phyloP scores from a whole-genome alignment of 2,329 filamentous ascomycete species.

The Ophiostoma sp. region DNA sequence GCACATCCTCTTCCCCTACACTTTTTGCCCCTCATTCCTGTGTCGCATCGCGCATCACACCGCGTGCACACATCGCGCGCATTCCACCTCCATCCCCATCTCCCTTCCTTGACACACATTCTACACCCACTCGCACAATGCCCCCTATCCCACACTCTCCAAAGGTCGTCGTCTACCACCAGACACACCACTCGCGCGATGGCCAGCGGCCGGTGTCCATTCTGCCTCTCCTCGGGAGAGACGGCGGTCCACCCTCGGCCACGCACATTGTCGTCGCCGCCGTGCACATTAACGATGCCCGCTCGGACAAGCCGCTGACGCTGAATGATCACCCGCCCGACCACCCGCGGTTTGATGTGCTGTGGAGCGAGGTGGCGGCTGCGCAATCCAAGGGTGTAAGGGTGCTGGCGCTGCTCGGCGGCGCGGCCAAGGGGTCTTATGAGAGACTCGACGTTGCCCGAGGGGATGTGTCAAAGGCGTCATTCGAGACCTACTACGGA shows the following conservation, averaged over 20 bases:
- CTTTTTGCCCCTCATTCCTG: neutral
- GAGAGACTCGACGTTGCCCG: slow-evolving; percentile 52
- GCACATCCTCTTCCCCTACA: too few relatives aligned
- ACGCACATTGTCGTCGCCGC: slow-evolving; percentile 79
- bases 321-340: slow-evolving; percentile 73
- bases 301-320: slow-evolving; percentile 49
- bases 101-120: neutral
- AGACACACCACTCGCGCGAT: slow-evolving; percentile 44
- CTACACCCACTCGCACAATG: slow-evolving; percentile 7
- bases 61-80: too few relatives aligned
- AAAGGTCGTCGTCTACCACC: slow-evolving; percentile 41
- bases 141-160: slow-evolving; percentile 36
- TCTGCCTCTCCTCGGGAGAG: slow-evolving; percentile 41
- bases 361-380: slow-evolving; percentile 70
- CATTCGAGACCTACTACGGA: slow-evolving; percentile 69
- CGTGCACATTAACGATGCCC: slow-evolving; percentile 68
- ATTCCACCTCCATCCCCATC: neutral
- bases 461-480: slow-evolving; percentile 37
- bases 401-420: slow-evolving; percentile 79
- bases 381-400: slow-evolving; percentile 70
- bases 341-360: slow-evolving; percentile 59
- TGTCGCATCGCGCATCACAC: neutral
- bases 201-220: slow-evolving; percentile 43
- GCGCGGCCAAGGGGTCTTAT: slow-evolving; percentile 72
- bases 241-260: slow-evolving; percentile 29